phyloP scores from a whole-genome alignment of 352 stramenopile species.

The Peronospora farinosa region DNA sequence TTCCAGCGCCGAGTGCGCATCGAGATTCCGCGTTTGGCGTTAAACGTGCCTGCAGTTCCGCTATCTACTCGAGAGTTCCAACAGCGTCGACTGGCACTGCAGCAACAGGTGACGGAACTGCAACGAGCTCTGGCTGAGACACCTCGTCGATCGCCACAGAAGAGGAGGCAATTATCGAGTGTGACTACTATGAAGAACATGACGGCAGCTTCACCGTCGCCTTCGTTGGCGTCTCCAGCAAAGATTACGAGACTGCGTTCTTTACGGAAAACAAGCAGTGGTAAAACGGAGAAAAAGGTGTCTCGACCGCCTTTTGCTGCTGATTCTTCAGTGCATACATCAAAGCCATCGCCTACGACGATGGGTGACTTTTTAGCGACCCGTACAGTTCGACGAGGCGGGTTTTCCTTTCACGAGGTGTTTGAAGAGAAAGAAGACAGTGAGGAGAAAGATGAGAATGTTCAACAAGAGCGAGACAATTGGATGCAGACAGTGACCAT shows the following conservation, averaged over 20 bases:
- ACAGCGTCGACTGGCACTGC: slow-evolving; percentile 33
- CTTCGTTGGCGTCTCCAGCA: slow-evolving; percentile 11
- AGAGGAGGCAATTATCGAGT: slow-evolving; percentile 3
- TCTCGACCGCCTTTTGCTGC: not conserved
- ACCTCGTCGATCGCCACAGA: slow-evolving; percentile 15
- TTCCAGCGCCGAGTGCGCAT: slow-evolving; percentile 53
- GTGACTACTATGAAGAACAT: slow-evolving; percentile 4
- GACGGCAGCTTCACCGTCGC: slow-evolving; percentile 3
- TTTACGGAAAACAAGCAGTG: slow-evolving; percentile 1
- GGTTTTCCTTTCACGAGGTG: slow-evolving; percentile 23
- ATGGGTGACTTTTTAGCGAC: slow-evolving; percentile 15
- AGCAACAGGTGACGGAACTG: slow-evolving; percentile 33
- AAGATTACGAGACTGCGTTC: slow-evolving; percentile 12
- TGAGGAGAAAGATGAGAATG: slow-evolving; percentile 7
- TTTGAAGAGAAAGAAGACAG: slow-evolving; percentile 6
- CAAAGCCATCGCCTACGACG: slow-evolving; percentile 15
- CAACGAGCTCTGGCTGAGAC: slow-evolving; percentile 29
- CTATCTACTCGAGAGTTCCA: slow-evolving; percentile 39
- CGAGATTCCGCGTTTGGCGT: slow-evolving; percentile 28
- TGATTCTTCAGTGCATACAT: not conserved
- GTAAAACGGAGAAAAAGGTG: slow-evolving; percentile 1
- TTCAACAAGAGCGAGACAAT: not conserved
- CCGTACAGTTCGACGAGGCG: slow-evolving; percentile 4
- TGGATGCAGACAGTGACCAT: slow-evolving; percentile 5
- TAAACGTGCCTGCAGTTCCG: slow-evolving; percentile 17